Evolutionary conservation across 2,329 filamentous ascomycete genomes (phyloP).

Genomic region (Xylariaceae sp.): DNA sequence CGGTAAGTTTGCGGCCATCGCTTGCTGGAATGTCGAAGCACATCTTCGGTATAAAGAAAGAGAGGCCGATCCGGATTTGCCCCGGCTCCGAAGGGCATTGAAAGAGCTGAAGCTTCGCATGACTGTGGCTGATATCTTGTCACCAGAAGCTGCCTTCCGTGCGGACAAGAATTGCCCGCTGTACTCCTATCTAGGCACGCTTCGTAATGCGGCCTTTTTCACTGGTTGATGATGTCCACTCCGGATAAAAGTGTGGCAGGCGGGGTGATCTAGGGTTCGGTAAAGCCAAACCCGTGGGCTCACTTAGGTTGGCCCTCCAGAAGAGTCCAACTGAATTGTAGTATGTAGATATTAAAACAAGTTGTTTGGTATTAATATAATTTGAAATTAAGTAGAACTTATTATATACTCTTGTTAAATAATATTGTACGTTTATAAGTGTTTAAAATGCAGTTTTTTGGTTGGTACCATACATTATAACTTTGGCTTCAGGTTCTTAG

Average conservation of each 20-base stretch:
- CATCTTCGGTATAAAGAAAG: neutral
- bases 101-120: slow-evolving; percentile 5
- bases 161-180: neutral
- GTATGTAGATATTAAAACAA: too few relatives aligned
- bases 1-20: slow-evolving; percentile 65
- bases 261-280: slow-evolving; percentile 10
- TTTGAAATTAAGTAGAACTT: too few relatives aligned
- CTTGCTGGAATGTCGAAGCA: slow-evolving; percentile 41
- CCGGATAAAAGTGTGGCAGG: slow-evolving; percentile 13
- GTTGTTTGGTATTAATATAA: too few relatives aligned
- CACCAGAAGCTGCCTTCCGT: neutral
- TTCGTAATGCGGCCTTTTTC: slow-evolving; percentile 21
- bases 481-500: too few relatives aligned
- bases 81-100: slow-evolving; percentile 3
- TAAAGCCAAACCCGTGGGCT: neutral
- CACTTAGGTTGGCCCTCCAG: too few relatives aligned
- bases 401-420: too few relatives aligned
- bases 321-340: too few relatives aligned
- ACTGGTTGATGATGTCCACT: slow-evolving; percentile 6
- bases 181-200: neutral
- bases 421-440: too few relatives aligned
- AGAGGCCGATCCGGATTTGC: too few relatives aligned
- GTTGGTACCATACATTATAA: too few relatives aligned
- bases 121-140: neutral
- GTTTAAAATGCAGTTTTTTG: too few relatives aligned